These are phyloP conservation scores for Lachancea dasiensis DNA, from an alignment of 805 yeast genomes.

Conservation along the genomic window DNA sequence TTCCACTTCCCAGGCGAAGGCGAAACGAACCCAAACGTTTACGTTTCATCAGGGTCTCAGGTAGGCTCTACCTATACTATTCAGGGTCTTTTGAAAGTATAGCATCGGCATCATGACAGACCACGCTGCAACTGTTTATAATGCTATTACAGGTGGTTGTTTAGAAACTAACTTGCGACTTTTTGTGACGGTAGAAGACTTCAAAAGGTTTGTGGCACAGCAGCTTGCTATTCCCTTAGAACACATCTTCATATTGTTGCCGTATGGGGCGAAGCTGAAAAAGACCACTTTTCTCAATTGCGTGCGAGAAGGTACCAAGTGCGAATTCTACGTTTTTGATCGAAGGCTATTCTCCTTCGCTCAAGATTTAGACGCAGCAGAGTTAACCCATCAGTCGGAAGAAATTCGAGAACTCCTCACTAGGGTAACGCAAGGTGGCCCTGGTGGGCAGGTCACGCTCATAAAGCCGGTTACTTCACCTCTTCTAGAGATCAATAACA, in stretches of 20 bases:
- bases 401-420: conserved; percentile 3
- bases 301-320: conserved; percentile 21
- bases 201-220: conserved; percentile 37
- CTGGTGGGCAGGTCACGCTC: conserved; percentile 11
- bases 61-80: no score
- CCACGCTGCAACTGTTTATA: conserved; percentile 20
- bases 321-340: conserved; percentile 58
- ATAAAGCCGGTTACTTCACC: conserved; percentile 37
- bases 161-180: conserved; percentile 34
- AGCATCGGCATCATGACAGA: conserved; percentile 7
- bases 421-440: conserved; percentile 9
- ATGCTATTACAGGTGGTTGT: conserved; percentile 42
- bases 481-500: conserved; percentile 21
- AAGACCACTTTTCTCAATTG: conserved; percentile 33
- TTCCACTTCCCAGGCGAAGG: no score
- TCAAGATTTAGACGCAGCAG: conserved; percentile 15
- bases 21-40: no score
- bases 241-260: conserved; percentile 49
- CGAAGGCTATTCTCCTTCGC: conserved; percentile 46
- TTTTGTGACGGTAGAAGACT: conserved; percentile 38
- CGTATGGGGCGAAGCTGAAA: conserved; percentile 59
- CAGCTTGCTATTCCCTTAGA: conserved; percentile 38
- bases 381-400: conserved; percentile 12
- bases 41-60: no score
- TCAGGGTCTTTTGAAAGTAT: no score